These are phyloP conservation scores for Edaphochlamys debaryana DNA, from an alignment of 139 green algal species.

Conservation along the genomic window DNA sequence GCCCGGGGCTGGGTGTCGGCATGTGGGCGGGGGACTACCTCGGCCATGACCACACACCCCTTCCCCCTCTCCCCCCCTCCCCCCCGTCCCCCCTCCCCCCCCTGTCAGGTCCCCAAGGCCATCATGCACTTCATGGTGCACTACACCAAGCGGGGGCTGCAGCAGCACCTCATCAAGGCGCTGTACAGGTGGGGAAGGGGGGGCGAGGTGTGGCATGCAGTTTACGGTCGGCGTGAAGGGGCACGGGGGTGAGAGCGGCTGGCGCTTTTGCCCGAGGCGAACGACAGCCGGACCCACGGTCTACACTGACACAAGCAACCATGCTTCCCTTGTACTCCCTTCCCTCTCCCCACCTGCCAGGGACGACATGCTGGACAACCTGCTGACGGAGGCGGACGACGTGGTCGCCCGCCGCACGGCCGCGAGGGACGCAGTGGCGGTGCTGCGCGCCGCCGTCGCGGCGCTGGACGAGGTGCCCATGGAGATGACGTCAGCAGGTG, in stretches of 20 bases:
- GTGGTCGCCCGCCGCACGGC: conserved; percentile 54
- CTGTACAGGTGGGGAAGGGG: conserved; percentile 76
- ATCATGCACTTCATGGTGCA: conserved; percentile 97
- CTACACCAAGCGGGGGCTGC: conserved; percentile 76
- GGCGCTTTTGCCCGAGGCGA: too few species aligned
- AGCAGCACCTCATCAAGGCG: conserved; percentile 86
- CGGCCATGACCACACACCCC: too few species aligned
- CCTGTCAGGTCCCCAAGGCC: conserved; percentile 84
- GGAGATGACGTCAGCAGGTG: conserved; percentile 44
- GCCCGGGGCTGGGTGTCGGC: too few species aligned
- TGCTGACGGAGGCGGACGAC: conserved; percentile 87
- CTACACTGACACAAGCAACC: too few species aligned
- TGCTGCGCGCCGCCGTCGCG: conserved; percentile 50
- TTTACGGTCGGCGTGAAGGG: too few species aligned
- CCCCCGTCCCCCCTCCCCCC: too few species aligned
- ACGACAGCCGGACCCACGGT: too few species aligned
- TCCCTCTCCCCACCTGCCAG: conserved; percentile 17
- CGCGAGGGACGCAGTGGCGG: conserved; percentile 38
- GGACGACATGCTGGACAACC: conserved; percentile 80
- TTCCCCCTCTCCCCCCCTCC: too few species aligned
- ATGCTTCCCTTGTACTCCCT: too few species aligned
- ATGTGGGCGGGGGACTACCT: too few species aligned
- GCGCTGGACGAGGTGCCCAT: conserved; percentile 69
- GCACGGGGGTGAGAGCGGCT: too few species aligned
- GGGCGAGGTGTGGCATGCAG: too few species aligned